Evolutionary conservation across 2,329 filamentous ascomycete genomes (phyloP), one percentile per base, ranked within the genome.

Genomic region (Lojkania enalia): DNA sequence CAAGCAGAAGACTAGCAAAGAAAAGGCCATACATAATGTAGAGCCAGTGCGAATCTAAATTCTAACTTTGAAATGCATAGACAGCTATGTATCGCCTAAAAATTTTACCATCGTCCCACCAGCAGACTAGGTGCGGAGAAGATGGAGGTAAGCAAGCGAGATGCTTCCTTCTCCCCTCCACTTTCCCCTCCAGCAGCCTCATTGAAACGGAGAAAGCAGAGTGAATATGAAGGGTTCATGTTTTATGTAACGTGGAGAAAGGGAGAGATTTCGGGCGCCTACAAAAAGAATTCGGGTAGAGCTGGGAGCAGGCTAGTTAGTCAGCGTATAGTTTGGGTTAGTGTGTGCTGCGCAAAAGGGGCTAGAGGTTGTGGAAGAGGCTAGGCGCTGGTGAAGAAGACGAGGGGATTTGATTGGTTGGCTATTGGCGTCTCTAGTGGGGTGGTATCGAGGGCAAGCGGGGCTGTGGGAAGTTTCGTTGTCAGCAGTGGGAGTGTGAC

Each of bases 111-210:
- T 70, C 63, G 66, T 70, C 67, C 68, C 70, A 72, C 68, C 48
- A 55, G 55, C 55, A 75, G 75, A 72, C 16, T 19, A 20, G 9
- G 7, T 19, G 19, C 16, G 6, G 5, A 73, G 71, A n/a, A 74
- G 58, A 62, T 64, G 64, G 81, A 78, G 78, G 78, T 83, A 83
- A 83, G 79, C 76, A 73, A 76, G 78, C 75, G 33, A 36, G 21
- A 9, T 5, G 9, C 25, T 38, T 44, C 50, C 54, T 54, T 70
- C 81, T 85, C 58, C 80, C 82, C 80, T 81, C 77, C 81, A 79
- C 69, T 84, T 85, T 85, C 82, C 82, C 82, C 81, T 85, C 82
- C 79, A 77, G 69, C 74, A 77, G 59, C 55, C 76, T 74, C 79
- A 82, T 76, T 73, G 78, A 68, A 70, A 69, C 5, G 65, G 74